Base-by-base conservation (phyloP, 2,329 filamentous ascomycete genomes). In the Aspergillus pseudonomiae region DNA sequence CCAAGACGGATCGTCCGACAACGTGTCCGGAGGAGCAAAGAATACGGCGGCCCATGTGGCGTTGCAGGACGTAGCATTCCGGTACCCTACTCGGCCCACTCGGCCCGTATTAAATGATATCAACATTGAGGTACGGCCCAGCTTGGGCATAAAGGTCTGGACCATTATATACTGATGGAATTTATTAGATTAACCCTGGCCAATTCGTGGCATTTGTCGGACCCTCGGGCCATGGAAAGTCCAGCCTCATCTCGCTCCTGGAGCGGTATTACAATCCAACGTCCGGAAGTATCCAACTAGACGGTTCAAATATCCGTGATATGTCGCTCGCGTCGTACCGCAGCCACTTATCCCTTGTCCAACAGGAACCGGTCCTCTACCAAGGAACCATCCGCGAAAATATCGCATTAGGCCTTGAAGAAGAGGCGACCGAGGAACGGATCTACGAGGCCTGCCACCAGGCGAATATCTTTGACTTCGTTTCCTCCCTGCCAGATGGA, bases 291-390 rank as follows among this genome's bases (percentile, higher is more conserved):
- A 88, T 95, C 57, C 79, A 89, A 0, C 85, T 87, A 72, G 88
- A 92, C 72, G 87, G 83, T 9, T 80, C 81, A 53, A 83, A 90
- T 68, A 87, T 93, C 54, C 74, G 80, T 1, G 74, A 82, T 1
- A 74, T 92, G 61, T 85, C 89, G 60, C 81, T 90, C 0, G 82
- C 83, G 63, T 77, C 83, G 26, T 92, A 92, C 73, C 86, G 91
- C 41, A 82, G 84, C 63, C 79, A 86, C 45, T 81, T 93, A n/a
- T 89, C 89, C 0, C 83, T 93, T 0, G 91, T 94, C 0, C 87
- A 89, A 3, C 91, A 93, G 74, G 91, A 93, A 74, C 84, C 91
- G 9, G 88, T 88, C 0, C 82, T 93, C 0, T 92, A 91, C 71
- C 87, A 89, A 74, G 88, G 88, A 68, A 87, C 86, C 1, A 82